These are phyloP conservation scores for Triangularia verruculosa DNA, from an alignment of 2,329 filamentous ascomycete genomes.

Conservation along the genomic window DNA sequence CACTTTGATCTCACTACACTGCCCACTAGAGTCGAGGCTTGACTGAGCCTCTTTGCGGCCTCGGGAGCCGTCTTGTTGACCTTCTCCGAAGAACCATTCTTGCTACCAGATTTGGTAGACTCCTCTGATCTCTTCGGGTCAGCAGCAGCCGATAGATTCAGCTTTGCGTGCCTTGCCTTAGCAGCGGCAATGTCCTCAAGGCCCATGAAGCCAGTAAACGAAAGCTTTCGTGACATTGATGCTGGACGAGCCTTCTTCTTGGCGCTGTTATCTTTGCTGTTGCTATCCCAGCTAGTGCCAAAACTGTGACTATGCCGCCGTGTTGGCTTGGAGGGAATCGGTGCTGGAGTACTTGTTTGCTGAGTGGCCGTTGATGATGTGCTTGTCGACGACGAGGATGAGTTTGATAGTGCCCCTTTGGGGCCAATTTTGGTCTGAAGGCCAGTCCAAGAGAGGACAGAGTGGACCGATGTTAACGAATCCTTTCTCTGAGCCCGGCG, in stretches of 20 bases:
- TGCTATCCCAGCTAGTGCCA: neutral
- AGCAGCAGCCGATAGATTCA: slow-evolving; percentile 11
- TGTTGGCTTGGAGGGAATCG: slow-evolving; percentile 13
- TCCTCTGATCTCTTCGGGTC: slow-evolving; percentile 18
- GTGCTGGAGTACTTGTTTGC: neutral
- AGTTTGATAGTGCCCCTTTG: slow-evolving; percentile 13
- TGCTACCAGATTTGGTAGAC: slow-evolving; percentile 19
- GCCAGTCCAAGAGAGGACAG: slow-evolving; percentile 27
- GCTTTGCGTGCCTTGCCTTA: slow-evolving; percentile 28
- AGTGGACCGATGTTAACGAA: slow-evolving; percentile 19
- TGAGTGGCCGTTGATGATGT: slow-evolving; percentile 10
- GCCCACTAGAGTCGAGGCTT: slow-evolving; percentile 19
- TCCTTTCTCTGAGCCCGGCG: slow-evolving; percentile 28
- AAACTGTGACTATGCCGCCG: slow-evolving; percentile 27
- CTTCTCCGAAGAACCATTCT: slow-evolving; percentile 24
- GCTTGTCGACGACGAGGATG: neutral
- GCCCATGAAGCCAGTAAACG: slow-evolving; percentile 21
- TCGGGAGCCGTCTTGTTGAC: slow-evolving; percentile 18
- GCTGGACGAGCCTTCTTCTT: slow-evolving; percentile 29
- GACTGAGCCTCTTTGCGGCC: slow-evolving; percentile 8
- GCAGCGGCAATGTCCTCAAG: slow-evolving; percentile 20
- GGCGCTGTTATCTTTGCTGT: slow-evolving; percentile 12
- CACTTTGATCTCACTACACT: neutral
- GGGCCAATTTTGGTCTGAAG: slow-evolving; percentile 21
- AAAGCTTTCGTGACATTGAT: slow-evolving; percentile 26